These are phyloP conservation scores for Tetrahymena elliotti DNA, from an alignment of 73 alveolate species.

Conservation along the genomic window DNA sequence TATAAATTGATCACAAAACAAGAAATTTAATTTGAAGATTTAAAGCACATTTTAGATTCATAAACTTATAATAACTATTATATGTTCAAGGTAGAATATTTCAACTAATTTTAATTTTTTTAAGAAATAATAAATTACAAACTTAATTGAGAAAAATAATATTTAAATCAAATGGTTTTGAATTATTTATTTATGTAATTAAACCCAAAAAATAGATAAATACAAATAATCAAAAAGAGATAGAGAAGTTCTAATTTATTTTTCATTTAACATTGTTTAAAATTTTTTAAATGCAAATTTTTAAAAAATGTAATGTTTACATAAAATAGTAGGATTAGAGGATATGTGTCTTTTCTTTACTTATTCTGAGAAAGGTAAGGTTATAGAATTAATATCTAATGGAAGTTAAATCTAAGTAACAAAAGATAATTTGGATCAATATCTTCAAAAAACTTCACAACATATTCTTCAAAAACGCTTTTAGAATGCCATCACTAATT, in stretches of 20 bases:
- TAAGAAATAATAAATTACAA: too few species aligned
- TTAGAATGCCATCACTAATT: background rate
- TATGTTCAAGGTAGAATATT: background rate
- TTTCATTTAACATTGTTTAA: too few species aligned
- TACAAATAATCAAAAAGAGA: too few species aligned
- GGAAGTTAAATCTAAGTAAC: slow-evolving; percentile 1
- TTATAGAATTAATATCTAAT: slow-evolving; percentile 5
- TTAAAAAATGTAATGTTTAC: too few species aligned
- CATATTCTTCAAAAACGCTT: background rate
- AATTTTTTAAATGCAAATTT: too few species aligned
- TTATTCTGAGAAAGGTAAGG: background rate
- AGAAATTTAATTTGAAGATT: background rate
- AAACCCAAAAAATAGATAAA: too few species aligned
- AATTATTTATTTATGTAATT: too few species aligned
- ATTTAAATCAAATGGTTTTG: too few species aligned
- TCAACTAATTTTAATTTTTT: too few species aligned
- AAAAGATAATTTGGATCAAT: slow-evolving; percentile 3
- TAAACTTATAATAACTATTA: background rate
- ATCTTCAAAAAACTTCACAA: slow-evolving; percentile 10
- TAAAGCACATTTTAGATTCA: background rate
- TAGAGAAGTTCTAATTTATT: too few species aligned
- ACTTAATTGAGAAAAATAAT: too few species aligned
- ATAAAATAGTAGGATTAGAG: background rate
- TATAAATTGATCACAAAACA: background rate
- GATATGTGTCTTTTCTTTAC: background rate